Evolutionary conservation across 2,329 filamentous ascomycete genomes (phyloP).

Genomic region (Aureobasidium mangrovei): DNA sequence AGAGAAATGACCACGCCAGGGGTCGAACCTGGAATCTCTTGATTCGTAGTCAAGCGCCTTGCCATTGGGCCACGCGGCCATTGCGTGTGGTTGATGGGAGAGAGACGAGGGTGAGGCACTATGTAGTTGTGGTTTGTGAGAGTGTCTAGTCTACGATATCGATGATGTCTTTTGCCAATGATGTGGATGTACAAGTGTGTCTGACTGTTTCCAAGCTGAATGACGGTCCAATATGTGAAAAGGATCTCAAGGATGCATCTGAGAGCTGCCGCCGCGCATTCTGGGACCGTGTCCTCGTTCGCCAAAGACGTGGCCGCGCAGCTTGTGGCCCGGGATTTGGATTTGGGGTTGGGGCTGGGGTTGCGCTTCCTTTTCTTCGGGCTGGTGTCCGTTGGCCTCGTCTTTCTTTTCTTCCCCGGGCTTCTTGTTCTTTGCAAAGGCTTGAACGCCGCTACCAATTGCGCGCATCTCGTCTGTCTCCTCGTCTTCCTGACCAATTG

Average conservation of each 20-base stretch:
- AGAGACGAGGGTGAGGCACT: background rate
- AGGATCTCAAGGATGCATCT: constrained; percentile 10
- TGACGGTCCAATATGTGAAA: too few relatives aligned
- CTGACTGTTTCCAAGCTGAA: background rate
- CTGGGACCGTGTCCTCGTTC: constrained; percentile 17
- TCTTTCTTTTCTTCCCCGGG: constrained; percentile 8
- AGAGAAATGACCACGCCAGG: constrained; percentile 15
- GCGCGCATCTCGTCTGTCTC: constrained; percentile 23
- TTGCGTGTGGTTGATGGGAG: constrained; percentile 1
- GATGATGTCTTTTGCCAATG: background rate
- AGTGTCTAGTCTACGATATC: background rate
- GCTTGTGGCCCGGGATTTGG: background rate
- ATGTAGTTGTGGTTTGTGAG: background rate
- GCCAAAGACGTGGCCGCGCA: constrained; percentile 13
- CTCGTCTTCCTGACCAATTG: constrained; percentile 18
- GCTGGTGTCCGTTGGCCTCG: background rate
- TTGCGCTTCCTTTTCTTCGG: background rate
- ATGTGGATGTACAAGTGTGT: background rate
- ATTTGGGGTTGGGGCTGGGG: constrained; percentile 1
- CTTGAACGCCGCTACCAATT: constrained; percentile 24
- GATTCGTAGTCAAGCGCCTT: constrained; percentile 49
- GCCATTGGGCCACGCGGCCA: constrained; percentile 44
- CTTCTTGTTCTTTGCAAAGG: constrained; percentile 22
- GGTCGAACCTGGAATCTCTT: constrained; percentile 18
- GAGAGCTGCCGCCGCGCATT: constrained; percentile 10